phyloP scores from a whole-genome alignment of 805 yeast species.

The Kluyveromyces siamensis region DNA sequence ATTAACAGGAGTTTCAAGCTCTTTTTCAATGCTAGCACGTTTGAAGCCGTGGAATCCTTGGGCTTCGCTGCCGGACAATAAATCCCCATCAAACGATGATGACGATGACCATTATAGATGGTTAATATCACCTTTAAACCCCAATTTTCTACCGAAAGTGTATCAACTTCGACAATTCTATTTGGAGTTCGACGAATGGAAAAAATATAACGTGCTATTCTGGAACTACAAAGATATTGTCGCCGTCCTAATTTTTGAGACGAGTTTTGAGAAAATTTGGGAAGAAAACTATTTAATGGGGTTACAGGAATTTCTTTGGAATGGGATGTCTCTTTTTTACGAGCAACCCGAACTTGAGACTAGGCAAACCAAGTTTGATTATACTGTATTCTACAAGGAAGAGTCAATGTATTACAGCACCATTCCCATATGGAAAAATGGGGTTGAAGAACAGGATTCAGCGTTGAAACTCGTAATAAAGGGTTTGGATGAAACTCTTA shows the following conservation, averaged over 20 bases:
- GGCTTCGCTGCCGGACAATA: not conserved
- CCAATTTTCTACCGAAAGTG: slow-evolving; percentile 15
- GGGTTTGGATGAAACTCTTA: slow-evolving; percentile 15
- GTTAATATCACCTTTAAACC: slow-evolving; percentile 23
- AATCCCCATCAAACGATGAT: not conserved
- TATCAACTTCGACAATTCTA: slow-evolving; percentile 17
- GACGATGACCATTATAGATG: slow-evolving; percentile 17
- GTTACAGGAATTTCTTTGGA: slow-evolving; percentile 14
- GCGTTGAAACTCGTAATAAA: slow-evolving; percentile 20
- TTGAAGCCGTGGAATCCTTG: slow-evolving; percentile 20
- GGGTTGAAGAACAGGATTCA: slow-evolving; percentile 4
- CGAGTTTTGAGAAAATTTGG: slow-evolving; percentile 19
- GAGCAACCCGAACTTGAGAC: slow-evolving; percentile 1
- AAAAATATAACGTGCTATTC: slow-evolving; percentile 16
- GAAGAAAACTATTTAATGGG: slow-evolving; percentile 22
- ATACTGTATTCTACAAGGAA: slow-evolving; percentile 11
- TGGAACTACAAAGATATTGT: slow-evolving; percentile 25
- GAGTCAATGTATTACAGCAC: slow-evolving; percentile 12
- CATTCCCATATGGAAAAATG: slow-evolving; percentile 16
- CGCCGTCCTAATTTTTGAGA: slow-evolving; percentile 18
- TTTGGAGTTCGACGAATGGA: slow-evolving; percentile 10
- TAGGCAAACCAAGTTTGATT: slow-evolving; percentile 13
- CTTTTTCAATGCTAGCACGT: slow-evolving; percentile 21
- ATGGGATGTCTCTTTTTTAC: slow-evolving; percentile 17
- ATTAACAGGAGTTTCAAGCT: slow-evolving; percentile 25